Evolutionary conservation across 257 asterid species (phyloP).

Genomic region (Scutellaria barbata): DNA sequence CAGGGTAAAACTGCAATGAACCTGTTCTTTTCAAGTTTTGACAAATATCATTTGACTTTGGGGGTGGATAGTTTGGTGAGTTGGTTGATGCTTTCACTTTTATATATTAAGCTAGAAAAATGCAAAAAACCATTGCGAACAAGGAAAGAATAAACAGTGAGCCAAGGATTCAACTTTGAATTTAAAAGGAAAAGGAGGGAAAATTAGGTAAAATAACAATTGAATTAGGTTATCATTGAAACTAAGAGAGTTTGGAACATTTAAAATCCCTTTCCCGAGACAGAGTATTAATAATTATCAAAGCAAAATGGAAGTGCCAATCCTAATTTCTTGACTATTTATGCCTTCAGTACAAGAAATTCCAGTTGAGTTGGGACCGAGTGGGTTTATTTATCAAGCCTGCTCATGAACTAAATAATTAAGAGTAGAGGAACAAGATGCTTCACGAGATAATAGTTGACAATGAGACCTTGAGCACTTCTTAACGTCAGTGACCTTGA

Average conservation of each 20-base stretch:
- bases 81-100: constrained; percentile 21
- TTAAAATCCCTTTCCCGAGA: too few relatives aligned
- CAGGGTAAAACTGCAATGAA: background rate
- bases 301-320: too few relatives aligned
- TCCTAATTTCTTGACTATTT: too few relatives aligned
- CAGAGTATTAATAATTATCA: too few relatives aligned
- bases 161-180: background rate
- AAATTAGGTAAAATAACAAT: too few relatives aligned
- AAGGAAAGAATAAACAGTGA: background rate
- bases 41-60: background rate
- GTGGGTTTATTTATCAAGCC: too few relatives aligned
- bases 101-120: constrained; percentile 3
- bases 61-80: constrained; percentile 11
- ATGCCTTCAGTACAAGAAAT: too few relatives aligned
- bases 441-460: background rate
- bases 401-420: too few relatives aligned
- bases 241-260: too few relatives aligned
- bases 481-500: background rate
- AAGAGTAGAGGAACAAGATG: background rate
- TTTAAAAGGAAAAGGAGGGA: background rate
- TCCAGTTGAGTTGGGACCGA: too few relatives aligned
- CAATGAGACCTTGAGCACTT: background rate
- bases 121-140: constrained; percentile 2
- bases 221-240: too few relatives aligned
- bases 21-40: background rate